phyloP scores from a whole-genome alignment of 305 asterid genomes.

The Ajuga reptans region DNA sequence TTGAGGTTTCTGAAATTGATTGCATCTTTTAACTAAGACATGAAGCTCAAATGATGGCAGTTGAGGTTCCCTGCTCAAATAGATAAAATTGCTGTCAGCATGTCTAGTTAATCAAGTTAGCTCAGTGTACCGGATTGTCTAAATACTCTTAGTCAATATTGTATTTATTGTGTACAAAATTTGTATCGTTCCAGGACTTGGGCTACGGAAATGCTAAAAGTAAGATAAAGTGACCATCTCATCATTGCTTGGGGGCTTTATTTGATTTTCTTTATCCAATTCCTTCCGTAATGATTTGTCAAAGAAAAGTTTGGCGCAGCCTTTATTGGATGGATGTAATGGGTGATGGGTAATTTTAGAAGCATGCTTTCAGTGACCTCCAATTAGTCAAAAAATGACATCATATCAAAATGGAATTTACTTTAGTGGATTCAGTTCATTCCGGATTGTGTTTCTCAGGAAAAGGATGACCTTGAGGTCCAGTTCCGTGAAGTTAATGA shows the following conservation, averaged over 20 bases:
- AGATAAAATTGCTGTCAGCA: background rate
- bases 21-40: background rate
- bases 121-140: background rate
- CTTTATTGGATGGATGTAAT: background rate
- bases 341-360: background rate
- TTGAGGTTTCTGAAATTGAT: background rate
- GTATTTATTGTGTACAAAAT: background rate
- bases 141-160: background rate
- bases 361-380: constrained; percentile 7
- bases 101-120: constrained; percentile 11
- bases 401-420: constrained; percentile 9
- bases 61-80: background rate
- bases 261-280: background rate
- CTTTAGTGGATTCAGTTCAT: constrained; percentile 21
- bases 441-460: constrained; percentile 46
- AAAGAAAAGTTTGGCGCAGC: background rate
- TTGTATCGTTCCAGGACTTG: background rate
- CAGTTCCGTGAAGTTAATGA: constrained; percentile 70
- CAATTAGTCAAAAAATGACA: background rate
- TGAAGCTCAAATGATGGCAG: too few species aligned
- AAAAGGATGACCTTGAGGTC: constrained; percentile 88
- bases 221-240: background rate
- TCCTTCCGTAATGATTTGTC: background rate
- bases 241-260: background rate
- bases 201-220: background rate